phyloP scores from a whole-genome alignment of 257 asterid species.

The Penstemon davidsonii region DNA sequence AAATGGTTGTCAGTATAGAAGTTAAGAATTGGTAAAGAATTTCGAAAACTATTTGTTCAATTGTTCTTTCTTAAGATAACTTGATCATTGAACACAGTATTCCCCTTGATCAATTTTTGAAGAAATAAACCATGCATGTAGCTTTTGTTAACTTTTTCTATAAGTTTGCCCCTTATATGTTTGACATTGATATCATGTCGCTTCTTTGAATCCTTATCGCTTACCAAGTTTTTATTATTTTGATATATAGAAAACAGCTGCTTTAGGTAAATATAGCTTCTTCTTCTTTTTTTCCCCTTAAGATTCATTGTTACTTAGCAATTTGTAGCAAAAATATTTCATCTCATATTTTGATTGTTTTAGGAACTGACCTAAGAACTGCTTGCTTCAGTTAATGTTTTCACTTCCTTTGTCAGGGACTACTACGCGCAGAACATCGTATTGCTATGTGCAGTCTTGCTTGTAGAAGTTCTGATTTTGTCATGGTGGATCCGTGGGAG shows the following conservation, averaged over 20 bases:
- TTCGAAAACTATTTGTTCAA: no score
- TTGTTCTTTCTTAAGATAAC: no score
- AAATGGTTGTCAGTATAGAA: no score
- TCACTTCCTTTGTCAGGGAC: conserved; percentile 49
- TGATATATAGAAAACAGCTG: not conserved
- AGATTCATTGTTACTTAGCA: not conserved
- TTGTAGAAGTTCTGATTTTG: conserved; percentile 81
- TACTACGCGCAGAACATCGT: conserved; percentile 70
- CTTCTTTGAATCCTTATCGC: not conserved
- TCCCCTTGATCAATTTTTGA: not conserved
- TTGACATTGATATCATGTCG: not conserved
- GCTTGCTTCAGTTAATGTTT: not conserved
- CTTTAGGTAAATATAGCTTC: not conserved
- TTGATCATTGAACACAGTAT: no score
- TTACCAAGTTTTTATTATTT: not conserved
- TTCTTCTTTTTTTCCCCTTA: not conserved
- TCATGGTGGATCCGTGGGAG: conserved; percentile 97
- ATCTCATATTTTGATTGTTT: not conserved
- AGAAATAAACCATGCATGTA: not conserved
- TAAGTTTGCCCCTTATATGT: not conserved
- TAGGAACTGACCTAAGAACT: not conserved
- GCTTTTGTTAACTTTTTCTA: not conserved
- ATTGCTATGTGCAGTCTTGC: conserved; percentile 80
- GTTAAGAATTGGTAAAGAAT: no score
- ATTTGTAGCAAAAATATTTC: conserved; percentile 5